Conservation (phyloP, 2,329 filamentous ascomycete genomes). For the Aspergillus hiratsukae region DNA sequence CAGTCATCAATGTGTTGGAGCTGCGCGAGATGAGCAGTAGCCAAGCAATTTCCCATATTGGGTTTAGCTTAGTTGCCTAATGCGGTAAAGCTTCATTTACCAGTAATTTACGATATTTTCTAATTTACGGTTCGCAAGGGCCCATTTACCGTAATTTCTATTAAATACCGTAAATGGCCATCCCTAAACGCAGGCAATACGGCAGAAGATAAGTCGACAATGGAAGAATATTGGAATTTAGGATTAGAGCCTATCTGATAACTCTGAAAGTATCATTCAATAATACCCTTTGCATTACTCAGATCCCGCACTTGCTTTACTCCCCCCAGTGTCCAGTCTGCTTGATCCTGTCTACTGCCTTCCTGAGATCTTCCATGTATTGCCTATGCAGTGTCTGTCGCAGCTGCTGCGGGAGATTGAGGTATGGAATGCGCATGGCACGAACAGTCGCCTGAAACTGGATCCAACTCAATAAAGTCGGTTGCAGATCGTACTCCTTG, state of each 20-base stretch:
- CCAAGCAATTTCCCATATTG: too few species aligned
- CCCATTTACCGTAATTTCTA: too few species aligned
- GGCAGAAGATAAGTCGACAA: too few species aligned
- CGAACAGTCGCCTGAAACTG: slow-evolving; percentile 8
- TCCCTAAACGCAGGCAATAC: too few species aligned
- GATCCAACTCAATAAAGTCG: slow-evolving; percentile 2
- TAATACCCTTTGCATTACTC: background rate
- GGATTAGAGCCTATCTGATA: background rate
- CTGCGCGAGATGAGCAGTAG: too few species aligned
- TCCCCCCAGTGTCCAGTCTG: slow-evolving; percentile 11
- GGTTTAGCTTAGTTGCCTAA: too few species aligned
- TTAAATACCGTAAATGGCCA: too few species aligned
- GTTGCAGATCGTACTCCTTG: slow-evolving; percentile 12
- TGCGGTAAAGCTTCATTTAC: too few species aligned
- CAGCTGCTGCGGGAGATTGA: slow-evolving; percentile 1
- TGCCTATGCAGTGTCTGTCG: slow-evolving; percentile 5
- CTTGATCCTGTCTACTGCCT: slow-evolving; percentile 8
- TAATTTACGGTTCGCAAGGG: too few species aligned
- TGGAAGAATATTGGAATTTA: too few species aligned
- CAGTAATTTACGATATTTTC: too few species aligned
- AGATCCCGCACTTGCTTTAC: background rate
- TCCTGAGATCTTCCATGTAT: slow-evolving; percentile 12
- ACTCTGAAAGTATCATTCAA: background rate
- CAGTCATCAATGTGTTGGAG: too few species aligned
- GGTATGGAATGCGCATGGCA: slow-evolving; percentile 6